Conservation (phyloP, 1,284 basidiomycete species). For the Ustilago crameri region DNA sequence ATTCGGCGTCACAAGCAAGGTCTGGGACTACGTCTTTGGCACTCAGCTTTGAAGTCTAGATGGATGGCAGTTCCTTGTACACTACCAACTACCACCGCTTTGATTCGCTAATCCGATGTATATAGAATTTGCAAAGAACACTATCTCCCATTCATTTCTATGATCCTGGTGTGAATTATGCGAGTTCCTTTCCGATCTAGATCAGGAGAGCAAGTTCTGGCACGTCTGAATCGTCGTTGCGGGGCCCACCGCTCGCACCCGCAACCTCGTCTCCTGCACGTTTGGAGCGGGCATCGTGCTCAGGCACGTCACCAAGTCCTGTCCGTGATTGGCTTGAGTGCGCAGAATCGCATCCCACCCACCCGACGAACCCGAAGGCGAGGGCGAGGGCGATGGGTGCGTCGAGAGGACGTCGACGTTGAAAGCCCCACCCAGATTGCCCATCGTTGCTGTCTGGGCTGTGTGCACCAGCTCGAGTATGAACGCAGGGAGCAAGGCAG, state of each 20-base stretch:
- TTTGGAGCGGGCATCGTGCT: slow-evolving; percentile 21
- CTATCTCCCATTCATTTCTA: neutral
- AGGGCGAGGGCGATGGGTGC: neutral
- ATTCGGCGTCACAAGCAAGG: slow-evolving; percentile 94
- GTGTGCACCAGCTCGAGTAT: slow-evolving; percentile 27
- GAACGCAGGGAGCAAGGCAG: slow-evolving; percentile 12
- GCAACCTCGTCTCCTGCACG: slow-evolving; percentile 3
- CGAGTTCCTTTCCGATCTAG: too few relatives aligned
- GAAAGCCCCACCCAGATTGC: slow-evolving; percentile 42
- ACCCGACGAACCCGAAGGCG: neutral
- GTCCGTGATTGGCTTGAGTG: slow-evolving; percentile 17
- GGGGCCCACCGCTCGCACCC: slow-evolving; percentile 28
- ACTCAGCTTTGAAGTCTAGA: slow-evolving; percentile 71
- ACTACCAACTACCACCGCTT: too few relatives aligned
- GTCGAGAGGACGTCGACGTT: slow-evolving; percentile 50
- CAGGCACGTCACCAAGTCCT: slow-evolving; percentile 27
- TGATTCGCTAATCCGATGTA: too few relatives aligned
- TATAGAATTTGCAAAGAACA: too few relatives aligned
- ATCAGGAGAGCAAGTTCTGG: slow-evolving; percentile 10
- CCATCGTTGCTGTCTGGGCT: slow-evolving; percentile 38
- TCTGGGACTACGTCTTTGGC: slow-evolving; percentile 94
- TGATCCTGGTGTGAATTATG: too few relatives aligned
- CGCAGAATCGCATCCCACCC: slow-evolving; percentile 27
- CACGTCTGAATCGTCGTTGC: slow-evolving; percentile 28
- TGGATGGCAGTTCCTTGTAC: too few relatives aligned